These are phyloP conservation scores for Jatropha curcas DNA, from an alignment of 345 rosid genomes.

Conservation along the genomic window DNA sequence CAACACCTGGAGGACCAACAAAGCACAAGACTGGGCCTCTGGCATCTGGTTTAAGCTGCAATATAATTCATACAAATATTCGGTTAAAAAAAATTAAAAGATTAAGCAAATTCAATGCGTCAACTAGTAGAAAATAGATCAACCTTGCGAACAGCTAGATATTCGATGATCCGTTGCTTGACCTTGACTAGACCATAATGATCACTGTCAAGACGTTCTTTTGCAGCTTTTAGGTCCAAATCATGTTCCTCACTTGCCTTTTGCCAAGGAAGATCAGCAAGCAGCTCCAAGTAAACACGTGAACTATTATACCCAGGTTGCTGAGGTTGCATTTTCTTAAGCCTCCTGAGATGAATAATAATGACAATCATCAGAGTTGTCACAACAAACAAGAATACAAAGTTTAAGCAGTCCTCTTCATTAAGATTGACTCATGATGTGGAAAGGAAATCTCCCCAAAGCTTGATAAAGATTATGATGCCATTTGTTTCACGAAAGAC, in stretches of 20 bases:
- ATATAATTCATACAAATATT: constrained; percentile 27
- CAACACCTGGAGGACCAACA: constrained; percentile 99
- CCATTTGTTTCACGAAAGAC: not conserved
- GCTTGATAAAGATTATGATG: not conserved
- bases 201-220: constrained; percentile 91
- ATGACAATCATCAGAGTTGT: not conserved
- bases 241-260: constrained; percentile 84
- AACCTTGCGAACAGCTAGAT: constrained; percentile 99
- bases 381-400: constrained; percentile 9
- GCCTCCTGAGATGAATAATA: constrained; percentile 62
- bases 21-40: constrained; percentile 96
- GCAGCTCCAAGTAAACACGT: constrained; percentile 89
- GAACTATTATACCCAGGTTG: constrained; percentile 99
- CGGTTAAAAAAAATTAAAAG: constrained; percentile 15
- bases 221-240: constrained; percentile 82
- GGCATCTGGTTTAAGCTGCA: constrained; percentile 99
- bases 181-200: constrained; percentile 89
- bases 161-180: constrained; percentile 96
- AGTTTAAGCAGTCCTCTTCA: not conserved
- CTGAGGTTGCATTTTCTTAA: constrained; percentile 99
- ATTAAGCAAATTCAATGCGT: constrained; percentile 6
- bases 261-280: constrained; percentile 98
- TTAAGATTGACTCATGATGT: not conserved
- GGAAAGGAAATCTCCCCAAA: not conserved
- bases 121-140: constrained; percentile 22